Base-by-base conservation (phyloP, 176 grass and related monocot species). In the Triticum timopheevii region DNA sequence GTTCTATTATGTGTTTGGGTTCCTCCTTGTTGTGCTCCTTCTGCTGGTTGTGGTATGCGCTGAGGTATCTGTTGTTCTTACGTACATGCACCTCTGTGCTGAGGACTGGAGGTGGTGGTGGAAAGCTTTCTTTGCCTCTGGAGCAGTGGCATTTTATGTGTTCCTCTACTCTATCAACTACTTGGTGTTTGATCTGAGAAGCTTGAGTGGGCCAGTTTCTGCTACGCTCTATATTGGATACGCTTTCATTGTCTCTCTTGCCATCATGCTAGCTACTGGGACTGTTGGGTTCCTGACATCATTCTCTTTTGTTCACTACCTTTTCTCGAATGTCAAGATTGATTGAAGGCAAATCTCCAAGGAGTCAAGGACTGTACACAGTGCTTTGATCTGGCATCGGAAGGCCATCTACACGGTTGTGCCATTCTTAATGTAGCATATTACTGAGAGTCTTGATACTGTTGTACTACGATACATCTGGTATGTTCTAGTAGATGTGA, bases 31-130 rank as follows among this genome's bases (percentile, higher is more conserved):
- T 23, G 94, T 94, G 31, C 89, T 96, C 78, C 85, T 96, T 58
- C 80, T 96, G 50, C 80, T 96, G 30, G 82, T 93, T 78, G 89
- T 96, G 79, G 94, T 96, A 65, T 96, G 94, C 80, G 92, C 91
- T 84, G 94, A 96, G 87, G 91, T 96, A 63, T 96, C 94, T 59
- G 92, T 96, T 76, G 94, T 96, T 82, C 91, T 96, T 31, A 96
- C 94, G 73, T 96, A 96, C 87, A 96, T 96, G 94, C 91, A 96
- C 88, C 88, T 96, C 35, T 96, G 94, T 86, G 84, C 86, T 10
- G 94, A 96, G 59, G 92, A 96, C 47, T 96, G 94, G 94, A 92
- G 89, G 33, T 96, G 94, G 94, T 96, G 94, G 94, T 96, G 94
- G 92, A 96, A 96, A 81, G 91, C 94, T 82, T 96, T 96, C 81